These are phyloP conservation scores for Coelastrella sp. DNA, from an alignment of 139 green algal genomes.

Conservation along the genomic window DNA sequence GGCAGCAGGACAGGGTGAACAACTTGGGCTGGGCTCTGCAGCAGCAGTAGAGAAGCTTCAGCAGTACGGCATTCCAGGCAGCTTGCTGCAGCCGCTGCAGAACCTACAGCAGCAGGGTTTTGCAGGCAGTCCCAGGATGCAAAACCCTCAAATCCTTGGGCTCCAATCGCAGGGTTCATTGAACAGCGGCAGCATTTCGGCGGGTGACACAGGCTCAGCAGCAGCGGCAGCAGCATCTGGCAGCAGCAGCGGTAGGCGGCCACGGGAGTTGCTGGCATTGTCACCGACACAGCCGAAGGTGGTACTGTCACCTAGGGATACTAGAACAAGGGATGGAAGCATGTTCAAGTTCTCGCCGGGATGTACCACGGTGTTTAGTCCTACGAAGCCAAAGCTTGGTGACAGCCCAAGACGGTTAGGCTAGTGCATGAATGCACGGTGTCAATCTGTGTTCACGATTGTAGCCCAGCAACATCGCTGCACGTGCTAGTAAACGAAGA, in stretches of 20 bases:
- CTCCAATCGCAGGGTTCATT: background rate
- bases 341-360: constrained; percentile 25
- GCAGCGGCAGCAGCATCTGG: background rate
- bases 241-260: background rate
- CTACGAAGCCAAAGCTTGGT: background rate
- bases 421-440: background rate
- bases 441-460: no score
- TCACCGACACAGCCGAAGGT: constrained; percentile 4
- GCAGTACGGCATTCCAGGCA: background rate
- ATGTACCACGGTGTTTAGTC: constrained; percentile 26
- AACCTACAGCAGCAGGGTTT: background rate
- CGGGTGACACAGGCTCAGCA: background rate
- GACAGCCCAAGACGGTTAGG: background rate
- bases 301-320: constrained; percentile 4
- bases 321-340: background rate
- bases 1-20: background rate
- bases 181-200: background rate
- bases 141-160: background rate
- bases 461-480: no score
- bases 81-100: background rate
- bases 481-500: no score
- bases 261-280: background rate
- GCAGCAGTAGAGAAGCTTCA: background rate
- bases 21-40: background rate
- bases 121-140: background rate